phyloP scores from a whole-genome alignment of 495 filamentous ascomycete species.

The Hypoxylon subgilvum region DNA sequence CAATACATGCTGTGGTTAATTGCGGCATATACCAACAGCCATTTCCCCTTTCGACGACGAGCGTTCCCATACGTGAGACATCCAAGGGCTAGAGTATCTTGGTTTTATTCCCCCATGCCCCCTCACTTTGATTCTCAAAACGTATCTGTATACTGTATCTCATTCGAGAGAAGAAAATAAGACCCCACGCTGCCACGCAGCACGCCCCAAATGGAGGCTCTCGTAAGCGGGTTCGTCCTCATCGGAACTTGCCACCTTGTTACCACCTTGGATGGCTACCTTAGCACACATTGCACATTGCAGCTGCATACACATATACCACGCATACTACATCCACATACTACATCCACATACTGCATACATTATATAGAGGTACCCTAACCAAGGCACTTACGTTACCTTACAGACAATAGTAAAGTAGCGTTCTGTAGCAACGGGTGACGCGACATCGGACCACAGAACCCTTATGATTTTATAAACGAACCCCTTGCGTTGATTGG shows the following conservation, averaged over 20 bases:
- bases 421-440: slow-evolving; percentile 31
- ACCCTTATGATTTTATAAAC: slow-evolving; percentile 21
- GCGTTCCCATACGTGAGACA: slow-evolving; percentile 28
- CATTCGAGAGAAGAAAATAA: slow-evolving; percentile 6
- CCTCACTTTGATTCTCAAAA: slow-evolving; percentile 10
- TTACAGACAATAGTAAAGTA: slow-evolving; percentile 3
- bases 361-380: slow-evolving; percentile 7
- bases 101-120: slow-evolving; percentile 20
- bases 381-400: too few relatives aligned
- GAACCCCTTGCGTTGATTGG: slow-evolving; percentile 22
- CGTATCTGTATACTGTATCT: slow-evolving; percentile 19
- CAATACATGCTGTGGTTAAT: slow-evolving; percentile 4
- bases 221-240: slow-evolving; percentile 26
- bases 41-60: slow-evolving; percentile 30
- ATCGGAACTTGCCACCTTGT: slow-evolving; percentile 23
- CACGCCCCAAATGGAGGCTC: slow-evolving; percentile 32
- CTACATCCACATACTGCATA: slow-evolving; percentile 12
- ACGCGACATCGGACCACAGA: slow-evolving; percentile 36
- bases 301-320: not conserved
- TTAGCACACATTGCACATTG: slow-evolving; percentile 3
- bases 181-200: slow-evolving; percentile 38
- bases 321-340: too few relatives aligned
- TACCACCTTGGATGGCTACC: slow-evolving; percentile 8
- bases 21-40: slow-evolving; percentile 32
- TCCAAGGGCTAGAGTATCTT: slow-evolving; percentile 23